Percentiles rank a stretch among this genome's conserved stretches.
Conservation (phyloP, 2,329 filamentous ascomycete species). For the Aspergillus fumigatus region DNA sequence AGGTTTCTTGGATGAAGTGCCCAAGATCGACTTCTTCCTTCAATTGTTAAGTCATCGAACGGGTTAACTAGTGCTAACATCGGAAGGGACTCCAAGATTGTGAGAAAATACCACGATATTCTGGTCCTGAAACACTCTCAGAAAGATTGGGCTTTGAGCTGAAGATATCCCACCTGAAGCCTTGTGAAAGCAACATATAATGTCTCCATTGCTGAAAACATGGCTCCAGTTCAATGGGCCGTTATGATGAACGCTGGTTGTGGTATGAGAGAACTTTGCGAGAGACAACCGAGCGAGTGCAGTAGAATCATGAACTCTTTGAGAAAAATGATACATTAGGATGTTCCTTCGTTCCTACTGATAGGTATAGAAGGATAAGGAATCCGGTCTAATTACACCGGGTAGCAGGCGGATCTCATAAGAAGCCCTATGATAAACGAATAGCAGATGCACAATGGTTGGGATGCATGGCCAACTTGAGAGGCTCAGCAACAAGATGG, state of each 20-base stretch:
- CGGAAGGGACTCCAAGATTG: not conserved
- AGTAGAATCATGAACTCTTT: conserved; percentile 5
- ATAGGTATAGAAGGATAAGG: not conserved
- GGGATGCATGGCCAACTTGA: not conserved
- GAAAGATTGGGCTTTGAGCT: conserved; percentile 14
- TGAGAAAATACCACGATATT: conserved; percentile 34
- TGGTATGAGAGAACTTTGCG: conserved; percentile 45
- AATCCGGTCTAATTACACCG: not conserved
- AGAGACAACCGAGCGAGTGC: conserved; percentile 24
- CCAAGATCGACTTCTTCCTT: conserved; percentile 42
- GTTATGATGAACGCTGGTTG: conserved; percentile 31
- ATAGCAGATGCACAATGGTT: not conserved
- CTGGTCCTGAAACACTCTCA: conserved; percentile 33
- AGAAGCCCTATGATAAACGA: not conserved
- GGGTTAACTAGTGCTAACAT: not conserved
- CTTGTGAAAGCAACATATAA: conserved; percentile 35
- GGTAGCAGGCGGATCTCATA: not conserved
- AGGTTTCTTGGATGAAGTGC: conserved; percentile 25
- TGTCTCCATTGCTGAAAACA: conserved; percentile 33
- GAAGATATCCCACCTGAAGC: conserved; percentile 6
- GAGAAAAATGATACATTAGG: conserved; percentile 12
- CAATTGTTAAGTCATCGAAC: not conserved
- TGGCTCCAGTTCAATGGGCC: conserved; percentile 43
- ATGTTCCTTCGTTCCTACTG: not conserved
- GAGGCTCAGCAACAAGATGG: not conserved